phyloP scores from a whole-genome alignment of 2,329 filamentous ascomycete species.

The Aspergillus bombycis region DNA sequence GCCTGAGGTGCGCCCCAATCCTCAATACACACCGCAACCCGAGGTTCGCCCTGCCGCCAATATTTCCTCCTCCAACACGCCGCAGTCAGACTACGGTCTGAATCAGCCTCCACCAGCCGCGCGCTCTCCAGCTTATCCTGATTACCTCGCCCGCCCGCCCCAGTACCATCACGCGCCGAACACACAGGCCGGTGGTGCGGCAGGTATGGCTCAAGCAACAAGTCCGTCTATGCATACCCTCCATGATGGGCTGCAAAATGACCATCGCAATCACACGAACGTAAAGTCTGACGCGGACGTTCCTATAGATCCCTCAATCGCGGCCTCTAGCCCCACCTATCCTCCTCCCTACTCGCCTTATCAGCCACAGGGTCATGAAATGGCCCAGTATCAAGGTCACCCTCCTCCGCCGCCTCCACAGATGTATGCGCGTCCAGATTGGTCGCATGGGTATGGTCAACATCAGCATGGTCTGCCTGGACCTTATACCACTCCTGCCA shows the following conservation, averaged over 20 bases:
- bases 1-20: constrained; percentile 40
- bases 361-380: constrained; percentile 78
- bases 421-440: constrained; percentile 52
- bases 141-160: constrained; percentile 76
- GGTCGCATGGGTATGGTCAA: constrained; percentile 50
- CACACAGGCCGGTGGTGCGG: constrained; percentile 73
- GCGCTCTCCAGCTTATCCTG: constrained; percentile 82
- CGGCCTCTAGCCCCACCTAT: constrained; percentile 89
- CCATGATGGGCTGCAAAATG: constrained; percentile 74
- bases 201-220: constrained; percentile 98
- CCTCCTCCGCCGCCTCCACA: constrained; percentile 49
- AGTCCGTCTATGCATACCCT: constrained; percentile 88
- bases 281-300: constrained; percentile 94
- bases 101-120: constrained; percentile 72
- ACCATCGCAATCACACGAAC: constrained; percentile 68
- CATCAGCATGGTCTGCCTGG: constrained; percentile 53
- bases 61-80: constrained; percentile 78
- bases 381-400: constrained; percentile 69
- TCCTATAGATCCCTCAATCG: constrained; percentile 99
- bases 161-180: constrained; percentile 75
- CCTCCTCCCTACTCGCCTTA: constrained; percentile 87
- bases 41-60: constrained; percentile 70
- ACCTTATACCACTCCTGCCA: constrained; percentile 56
- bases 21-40: constrained; percentile 79
- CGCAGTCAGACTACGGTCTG: constrained; percentile 84